Evolutionary conservation across 495 filamentous ascomycete genomes (phyloP).

Genomic region (Trichoderma erinaceum): DNA sequence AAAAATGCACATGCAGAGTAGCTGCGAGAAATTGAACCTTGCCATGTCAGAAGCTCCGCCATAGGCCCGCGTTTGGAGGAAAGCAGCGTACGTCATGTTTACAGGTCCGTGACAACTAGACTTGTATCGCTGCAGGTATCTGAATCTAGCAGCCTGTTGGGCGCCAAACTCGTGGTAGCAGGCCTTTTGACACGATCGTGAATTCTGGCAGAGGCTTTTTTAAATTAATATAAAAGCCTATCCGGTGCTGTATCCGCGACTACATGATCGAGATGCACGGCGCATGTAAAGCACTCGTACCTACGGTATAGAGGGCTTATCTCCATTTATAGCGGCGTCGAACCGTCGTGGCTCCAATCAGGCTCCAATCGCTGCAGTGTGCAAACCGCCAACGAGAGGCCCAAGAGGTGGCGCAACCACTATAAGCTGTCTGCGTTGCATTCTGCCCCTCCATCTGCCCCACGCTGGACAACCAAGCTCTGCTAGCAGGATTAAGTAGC

Average conservation of each 20-base stretch:
- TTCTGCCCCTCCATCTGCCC: slow-evolving; percentile 12
- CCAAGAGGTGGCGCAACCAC: slow-evolving; percentile 12
- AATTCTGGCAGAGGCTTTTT: background rate
- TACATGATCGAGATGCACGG: background rate
- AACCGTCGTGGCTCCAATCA: background rate
- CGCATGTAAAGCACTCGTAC: background rate
- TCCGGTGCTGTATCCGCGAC: background rate
- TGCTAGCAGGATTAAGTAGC: background rate
- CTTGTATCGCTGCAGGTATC: background rate
- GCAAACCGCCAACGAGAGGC: background rate
- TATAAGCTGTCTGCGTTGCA: background rate
- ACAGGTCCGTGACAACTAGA: background rate
- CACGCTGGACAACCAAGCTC: slow-evolving; percentile 8
- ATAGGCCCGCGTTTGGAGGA: background rate
- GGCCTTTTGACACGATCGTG: background rate
- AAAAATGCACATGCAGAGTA: background rate
- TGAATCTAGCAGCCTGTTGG: background rate
- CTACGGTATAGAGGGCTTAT: background rate
- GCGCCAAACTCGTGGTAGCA: background rate
- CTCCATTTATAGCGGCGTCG: background rate
- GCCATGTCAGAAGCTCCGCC: slow-evolving; percentile 4
- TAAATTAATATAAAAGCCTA: background rate
- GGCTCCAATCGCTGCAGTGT: background rate
- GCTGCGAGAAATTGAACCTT: background rate
- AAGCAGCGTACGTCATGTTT: background rate